Evolutionary conservation across 2,329 filamentous ascomycete species (phyloP).

Genomic region (Emmonsia crescens): DNA sequence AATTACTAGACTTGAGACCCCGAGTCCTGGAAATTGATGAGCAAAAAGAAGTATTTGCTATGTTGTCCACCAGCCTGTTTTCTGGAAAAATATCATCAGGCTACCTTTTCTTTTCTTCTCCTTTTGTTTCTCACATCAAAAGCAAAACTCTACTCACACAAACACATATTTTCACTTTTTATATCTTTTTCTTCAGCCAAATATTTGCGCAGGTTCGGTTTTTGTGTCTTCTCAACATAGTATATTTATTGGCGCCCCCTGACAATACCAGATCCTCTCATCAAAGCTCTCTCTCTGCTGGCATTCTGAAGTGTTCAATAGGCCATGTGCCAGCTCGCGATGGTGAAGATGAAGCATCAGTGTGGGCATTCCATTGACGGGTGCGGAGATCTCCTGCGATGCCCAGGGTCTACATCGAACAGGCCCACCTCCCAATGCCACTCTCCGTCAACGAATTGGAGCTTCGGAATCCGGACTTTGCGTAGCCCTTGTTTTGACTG

Average conservation of each 20-base stretch:
- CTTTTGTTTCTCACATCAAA: not conserved
- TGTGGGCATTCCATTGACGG: not conserved
- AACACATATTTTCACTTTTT: not conserved
- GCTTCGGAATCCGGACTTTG: not conserved
- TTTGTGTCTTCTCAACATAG: not conserved
- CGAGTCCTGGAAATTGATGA: not conserved
- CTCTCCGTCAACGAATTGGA: not conserved
- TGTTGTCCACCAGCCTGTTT: too few relatives aligned
- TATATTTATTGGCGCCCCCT: not conserved
- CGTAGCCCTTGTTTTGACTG: not conserved
- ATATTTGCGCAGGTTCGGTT: not conserved
- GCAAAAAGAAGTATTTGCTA: not conserved
- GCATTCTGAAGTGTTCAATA: not conserved
- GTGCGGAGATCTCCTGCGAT: not conserved
- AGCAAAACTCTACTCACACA: not conserved
- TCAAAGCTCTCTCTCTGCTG: too few relatives aligned
- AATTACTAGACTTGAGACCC: not conserved
- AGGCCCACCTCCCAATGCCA: not conserved
- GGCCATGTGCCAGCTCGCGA: not conserved
- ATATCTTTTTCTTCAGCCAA: not conserved
- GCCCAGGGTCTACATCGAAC: not conserved
- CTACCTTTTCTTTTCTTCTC: too few relatives aligned
- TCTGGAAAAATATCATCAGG: too few relatives aligned
- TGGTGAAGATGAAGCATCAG: not conserved
- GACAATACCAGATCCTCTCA: not conserved